Conservation (phyloP, 345 rosid species). For the Turnera subulata region DNA sequence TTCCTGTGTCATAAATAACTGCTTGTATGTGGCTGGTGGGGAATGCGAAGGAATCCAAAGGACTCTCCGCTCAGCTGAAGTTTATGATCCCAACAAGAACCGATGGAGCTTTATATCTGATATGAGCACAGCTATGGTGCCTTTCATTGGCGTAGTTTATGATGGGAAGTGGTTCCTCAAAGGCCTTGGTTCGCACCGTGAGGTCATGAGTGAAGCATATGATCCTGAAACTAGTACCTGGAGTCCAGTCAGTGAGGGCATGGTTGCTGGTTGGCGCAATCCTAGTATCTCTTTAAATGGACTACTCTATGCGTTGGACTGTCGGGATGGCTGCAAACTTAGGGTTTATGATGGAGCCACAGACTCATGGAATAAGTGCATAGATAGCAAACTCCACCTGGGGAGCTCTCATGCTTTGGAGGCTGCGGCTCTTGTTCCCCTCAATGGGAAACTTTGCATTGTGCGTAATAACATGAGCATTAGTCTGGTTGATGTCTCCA, state of each 20-base stretch:
- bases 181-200: constrained; percentile 82
- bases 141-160: constrained; percentile 84
- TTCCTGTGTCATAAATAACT: constrained; percentile 87
- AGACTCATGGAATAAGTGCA: constrained; percentile 77
- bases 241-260: constrained; percentile 69
- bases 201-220: constrained; percentile 90
- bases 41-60: constrained; percentile 93
- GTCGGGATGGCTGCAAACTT: constrained; percentile 89
- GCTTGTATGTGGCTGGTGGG: constrained; percentile 96
- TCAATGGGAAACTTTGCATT: constrained; percentile 80
- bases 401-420: constrained; percentile 79
- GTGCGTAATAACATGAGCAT: constrained; percentile 93
- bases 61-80: constrained; percentile 91
- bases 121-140: constrained; percentile 99
- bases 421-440: constrained; percentile 93
- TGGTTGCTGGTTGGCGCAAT: constrained; percentile 93
- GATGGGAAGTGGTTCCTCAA: constrained; percentile 90
- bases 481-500: constrained; percentile 82
- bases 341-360: constrained; percentile 66
- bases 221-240: constrained; percentile 71
- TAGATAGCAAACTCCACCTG: constrained; percentile 85
- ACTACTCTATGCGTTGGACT: constrained; percentile 76
- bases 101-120: constrained; percentile 88
- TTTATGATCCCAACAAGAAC: constrained; percentile 83
- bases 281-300: constrained; percentile 76